These are phyloP conservation scores for Pyricularia sp. DNA, from an alignment of 2,329 filamentous ascomycete species.

Conservation along the genomic window DNA sequence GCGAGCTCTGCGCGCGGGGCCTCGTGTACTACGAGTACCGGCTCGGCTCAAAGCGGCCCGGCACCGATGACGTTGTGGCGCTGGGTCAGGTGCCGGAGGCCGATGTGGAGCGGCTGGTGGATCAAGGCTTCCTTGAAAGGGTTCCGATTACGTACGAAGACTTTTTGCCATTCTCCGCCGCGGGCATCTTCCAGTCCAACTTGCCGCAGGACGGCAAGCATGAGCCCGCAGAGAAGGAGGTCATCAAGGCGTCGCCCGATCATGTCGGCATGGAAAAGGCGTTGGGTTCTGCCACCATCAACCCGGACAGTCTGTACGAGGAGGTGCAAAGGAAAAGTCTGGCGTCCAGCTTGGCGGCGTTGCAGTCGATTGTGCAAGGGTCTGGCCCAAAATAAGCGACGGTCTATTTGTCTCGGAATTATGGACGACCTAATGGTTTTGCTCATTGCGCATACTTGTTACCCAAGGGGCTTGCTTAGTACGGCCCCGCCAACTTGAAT, in stretches of 20 bases:
- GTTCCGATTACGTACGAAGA: slow-evolving; percentile 43
- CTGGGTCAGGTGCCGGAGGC: neutral
- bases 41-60: neutral
- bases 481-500: too few relatives aligned
- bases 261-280: neutral
- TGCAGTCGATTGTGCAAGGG: neutral
- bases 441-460: too few relatives aligned
- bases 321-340: neutral
- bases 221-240: neutral
- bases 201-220: neutral
- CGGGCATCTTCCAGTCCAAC: slow-evolving; percentile 1
- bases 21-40: neutral
- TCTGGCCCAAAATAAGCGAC: neutral
- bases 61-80: neutral
- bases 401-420: too few relatives aligned
- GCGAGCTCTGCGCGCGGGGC: neutral
- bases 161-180: slow-evolving; percentile 38
- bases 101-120: neutral
- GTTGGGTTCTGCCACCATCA: neutral
- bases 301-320: neutral
- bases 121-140: slow-evolving; percentile 22
- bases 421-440: too few relatives aligned
- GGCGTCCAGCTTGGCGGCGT: neutral
- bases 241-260: neutral
- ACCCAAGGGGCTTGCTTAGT: too few relatives aligned